Base-by-base conservation (phyloP, 2,329 filamentous ascomycete species). In the Annulohypoxylon truncatum region DNA sequence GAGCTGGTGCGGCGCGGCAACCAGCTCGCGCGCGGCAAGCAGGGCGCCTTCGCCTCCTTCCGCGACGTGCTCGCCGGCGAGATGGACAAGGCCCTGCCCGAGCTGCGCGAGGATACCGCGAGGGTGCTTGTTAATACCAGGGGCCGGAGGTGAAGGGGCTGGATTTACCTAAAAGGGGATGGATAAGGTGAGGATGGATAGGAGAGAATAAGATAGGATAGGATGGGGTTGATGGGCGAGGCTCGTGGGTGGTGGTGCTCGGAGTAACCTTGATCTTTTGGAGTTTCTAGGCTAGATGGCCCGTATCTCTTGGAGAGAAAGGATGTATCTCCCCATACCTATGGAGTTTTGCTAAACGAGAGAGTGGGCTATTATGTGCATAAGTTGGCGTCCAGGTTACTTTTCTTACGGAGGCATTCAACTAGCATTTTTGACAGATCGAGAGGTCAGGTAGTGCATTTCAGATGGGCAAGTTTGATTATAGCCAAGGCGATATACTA, bases 1-100 rank as follows among this genome's bases (percentile, higher is more conserved):
- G 89, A 92, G 84, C 82, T 89, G 55, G 88, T 89, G 22, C 81
- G 89, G 58, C 82, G 88, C 48, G 83, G 85, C 40, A 92, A 92
- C 80, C 89, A 91, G 82, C 80, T 89, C 66, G 84, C 90, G 81
- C 83, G 85, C 72, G 89, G 89, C 59, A 91, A 91, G 81, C 82
- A 84, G 77, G 77, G 79, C 72, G 89, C 89, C 33, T 92, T 91
- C 74, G 82, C 76, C 9, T 72, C 78, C 28, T 90, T 92, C 75
- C 80, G 88, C 56, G 88, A 91, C 77, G 81, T 88, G 22, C 80
- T 92, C 1, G 89, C 88, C 10, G 81, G 81, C 56, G 83, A 89
- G 76, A 86, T 90, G 77, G 79, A 79, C 38, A 77, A 77, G 38
- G 86, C 86, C 15, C 83, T 89, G 82, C 88, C 88, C 5, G 88